A percentile compares a stretch with the other conserved stretches of the same genome.
phyloP scores from a whole-genome alignment of 1,284 basidiomycete species.

The Ustilago sp. region DNA sequence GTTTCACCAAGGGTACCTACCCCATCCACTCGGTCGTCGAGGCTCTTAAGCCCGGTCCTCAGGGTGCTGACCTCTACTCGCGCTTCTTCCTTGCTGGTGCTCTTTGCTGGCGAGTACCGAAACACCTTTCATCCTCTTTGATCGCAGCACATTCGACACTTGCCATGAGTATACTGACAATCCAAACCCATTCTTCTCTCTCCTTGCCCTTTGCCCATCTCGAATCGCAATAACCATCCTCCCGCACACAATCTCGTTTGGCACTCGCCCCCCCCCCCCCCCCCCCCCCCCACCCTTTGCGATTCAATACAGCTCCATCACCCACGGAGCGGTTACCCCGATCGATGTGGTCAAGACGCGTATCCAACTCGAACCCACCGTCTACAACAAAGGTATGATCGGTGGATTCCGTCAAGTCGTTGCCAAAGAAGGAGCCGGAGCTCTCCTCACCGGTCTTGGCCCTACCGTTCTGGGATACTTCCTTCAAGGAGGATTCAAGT shows the following conservation, averaged over 20 bases:
- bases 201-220: neutral
- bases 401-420: conserved; percentile 68
- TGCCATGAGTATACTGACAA: neutral
- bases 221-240: neutral
- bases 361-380: conserved; percentile 84
- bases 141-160: neutral
- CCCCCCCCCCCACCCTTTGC: neutral
- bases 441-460: conserved; percentile 68
- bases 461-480: conserved; percentile 69
- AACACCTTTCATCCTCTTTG: neutral
- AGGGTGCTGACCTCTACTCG: conserved; percentile 70
- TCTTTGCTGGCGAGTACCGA: conserved; percentile 75
- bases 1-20: conserved; percentile 60
- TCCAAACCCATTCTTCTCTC: neutral
- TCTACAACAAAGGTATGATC: conserved; percentile 73
- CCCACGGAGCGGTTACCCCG: conserved; percentile 77
- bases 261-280: too few species aligned
- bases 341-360: conserved; percentile 80
- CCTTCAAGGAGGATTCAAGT: conserved; percentile 70
- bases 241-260: neutral
- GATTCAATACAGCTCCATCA: conserved; percentile 76
- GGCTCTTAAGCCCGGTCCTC: conserved; percentile 54
- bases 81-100: conserved; percentile 82
- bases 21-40: conserved; percentile 62
- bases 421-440: conserved; percentile 66